Percentiles rank a stretch among this genome's conserved stretches.
Evolutionary conservation across 2,329 filamentous ascomycete genomes (phyloP).

Genomic region (Leptographium galeiforme): DNA sequence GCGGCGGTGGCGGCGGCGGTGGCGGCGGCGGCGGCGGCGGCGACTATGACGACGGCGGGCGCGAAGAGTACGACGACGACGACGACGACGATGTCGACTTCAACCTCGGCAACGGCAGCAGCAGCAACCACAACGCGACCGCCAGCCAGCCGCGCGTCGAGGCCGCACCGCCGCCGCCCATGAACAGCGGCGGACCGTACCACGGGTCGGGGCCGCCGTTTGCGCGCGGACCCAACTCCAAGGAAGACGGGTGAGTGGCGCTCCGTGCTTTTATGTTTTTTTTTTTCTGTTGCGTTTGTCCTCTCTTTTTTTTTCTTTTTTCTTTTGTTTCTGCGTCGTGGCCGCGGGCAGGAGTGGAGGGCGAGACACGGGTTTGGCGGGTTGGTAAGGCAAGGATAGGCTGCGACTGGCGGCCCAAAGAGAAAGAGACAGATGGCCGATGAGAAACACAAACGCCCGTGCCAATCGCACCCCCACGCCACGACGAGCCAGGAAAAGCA

Average conservation of each 20-base stretch:
- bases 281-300: no score
- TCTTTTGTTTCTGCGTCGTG: not conserved
- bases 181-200: constrained; percentile 14
- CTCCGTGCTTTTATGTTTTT: not conserved
- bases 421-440: no score
- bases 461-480: no score
- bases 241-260: constrained; percentile 76
- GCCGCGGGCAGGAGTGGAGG: no score
- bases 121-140: constrained; percentile 13
- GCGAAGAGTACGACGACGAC: constrained; percentile 32
- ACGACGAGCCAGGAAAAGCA: not conserved
- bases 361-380: no score
- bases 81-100: constrained; percentile 43
- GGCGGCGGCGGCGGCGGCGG: not conserved
- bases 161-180: constrained; percentile 6
- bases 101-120: constrained; percentile 31
- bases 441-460: no score
- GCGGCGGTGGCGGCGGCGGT: constrained; percentile 12
- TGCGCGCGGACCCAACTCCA: constrained; percentile 51
- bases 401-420: no score
- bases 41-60: constrained; percentile 14
- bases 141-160: not conserved
- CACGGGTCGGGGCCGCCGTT: constrained; percentile 11
- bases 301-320: not conserved
- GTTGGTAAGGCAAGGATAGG: no score